phyloP scores from a whole-genome alignment of 768 basidiomycete genomes.

The Lentinula guzmanii region DNA sequence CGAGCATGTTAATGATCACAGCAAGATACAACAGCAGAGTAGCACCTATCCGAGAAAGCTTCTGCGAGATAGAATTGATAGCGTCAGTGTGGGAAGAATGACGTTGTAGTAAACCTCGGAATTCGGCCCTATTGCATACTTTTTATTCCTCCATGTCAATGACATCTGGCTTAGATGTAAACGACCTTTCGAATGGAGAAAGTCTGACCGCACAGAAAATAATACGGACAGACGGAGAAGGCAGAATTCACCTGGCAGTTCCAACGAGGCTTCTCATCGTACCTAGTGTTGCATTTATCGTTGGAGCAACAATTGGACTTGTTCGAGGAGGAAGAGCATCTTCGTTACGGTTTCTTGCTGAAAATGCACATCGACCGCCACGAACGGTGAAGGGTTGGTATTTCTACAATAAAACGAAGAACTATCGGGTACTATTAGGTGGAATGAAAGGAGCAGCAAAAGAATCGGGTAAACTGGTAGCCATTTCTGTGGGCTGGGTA shows the following conservation, averaged over 20 bases:
- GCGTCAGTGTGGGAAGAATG: neutral
- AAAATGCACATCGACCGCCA: slow-evolving; percentile 86
- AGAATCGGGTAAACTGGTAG: slow-evolving; percentile 44
- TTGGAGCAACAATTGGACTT: slow-evolving; percentile 66
- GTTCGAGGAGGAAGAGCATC: slow-evolving; percentile 66
- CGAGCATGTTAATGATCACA: too few relatives aligned
- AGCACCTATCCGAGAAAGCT: neutral
- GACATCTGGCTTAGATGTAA: neutral
- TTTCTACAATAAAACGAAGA: slow-evolving; percentile 94
- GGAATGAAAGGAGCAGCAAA: slow-evolving; percentile 61
- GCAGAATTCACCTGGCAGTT: slow-evolving; percentile 24
- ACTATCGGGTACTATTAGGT: slow-evolving; percentile 75
- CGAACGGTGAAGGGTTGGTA: slow-evolving; percentile 90
- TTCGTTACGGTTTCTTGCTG: slow-evolving; percentile 81
- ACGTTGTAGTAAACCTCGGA: neutral
- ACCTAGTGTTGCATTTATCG: slow-evolving; percentile 50
- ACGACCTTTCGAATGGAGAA: neutral
- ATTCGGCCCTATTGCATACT: neutral
- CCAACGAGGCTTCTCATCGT: slow-evolving; percentile 58
- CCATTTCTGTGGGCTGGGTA: slow-evolving; percentile 3
- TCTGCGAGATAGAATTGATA: neutral
- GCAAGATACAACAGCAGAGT: too few relatives aligned
- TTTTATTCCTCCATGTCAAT: neutral
- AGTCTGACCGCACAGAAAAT: neutral
- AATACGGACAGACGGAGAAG: neutral